Evolutionary conservation across 352 stramenopile species (phyloP), one percentile per base, ranked within the genome.

Genomic region (Stramenopiles sp.): DNA sequence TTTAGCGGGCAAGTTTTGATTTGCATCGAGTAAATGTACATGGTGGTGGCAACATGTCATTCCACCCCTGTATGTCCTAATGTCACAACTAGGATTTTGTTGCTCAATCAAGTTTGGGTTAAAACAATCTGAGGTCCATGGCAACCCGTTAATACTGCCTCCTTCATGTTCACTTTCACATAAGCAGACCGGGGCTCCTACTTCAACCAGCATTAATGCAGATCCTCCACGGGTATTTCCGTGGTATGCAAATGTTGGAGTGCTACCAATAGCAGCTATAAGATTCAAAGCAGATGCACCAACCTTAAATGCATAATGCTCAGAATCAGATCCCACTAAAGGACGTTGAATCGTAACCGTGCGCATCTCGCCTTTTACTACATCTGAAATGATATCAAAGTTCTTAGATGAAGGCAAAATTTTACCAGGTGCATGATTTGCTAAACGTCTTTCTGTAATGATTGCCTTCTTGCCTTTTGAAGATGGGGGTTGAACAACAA

Each of bases 401-500:
- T 33, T 76, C 31, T 13, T 31, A 4, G 30, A 13, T 20, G 4
- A 13, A 13, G 13, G 53, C 53, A 23, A 7, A 13, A 53, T 4
- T 31, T 76, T 76, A 33, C 65, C 65, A 4, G 65, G 65, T 33
- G 65, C 65, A 33, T 76, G 65, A 33, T 76, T 76, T 13, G 30
- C 65, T 76, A 76, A 33, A 31, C 65, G 30, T 20, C 65, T 76
- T 33, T 76, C 65, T 20, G 7, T 33, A 20, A 33, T 20, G 31
- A 33, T 33, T 7, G 30, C 65, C 4, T 13, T 31, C 7, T 20
- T 20, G 13, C 13, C 13, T 4, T 13, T 53, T 4, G 38, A 13
- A 13, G 38, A 13, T 13, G 38, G 38, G 4, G 38, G 38, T 13
- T 53, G 38, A 13, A 76, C 31, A 76, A 76, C 13, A 13, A 76